Evolutionary conservation across 306 rosid genomes (phyloP), one percentile per base, ranked within the genome.

Genomic region (Prunus mira): DNA sequence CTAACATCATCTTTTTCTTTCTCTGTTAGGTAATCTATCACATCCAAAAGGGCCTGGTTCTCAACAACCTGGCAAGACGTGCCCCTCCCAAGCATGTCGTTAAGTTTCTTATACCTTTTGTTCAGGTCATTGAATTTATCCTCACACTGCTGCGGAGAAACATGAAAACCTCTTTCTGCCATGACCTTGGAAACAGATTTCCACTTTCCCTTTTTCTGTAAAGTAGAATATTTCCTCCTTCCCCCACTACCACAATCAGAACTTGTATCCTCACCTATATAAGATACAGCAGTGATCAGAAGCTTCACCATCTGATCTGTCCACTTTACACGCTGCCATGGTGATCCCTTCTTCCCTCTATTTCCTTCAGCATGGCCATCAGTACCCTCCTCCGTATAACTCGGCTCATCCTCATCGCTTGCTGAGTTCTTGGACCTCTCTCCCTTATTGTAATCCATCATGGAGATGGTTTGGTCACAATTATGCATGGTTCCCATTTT

Each of bases 131-230:
- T 93, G 78, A 93, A 91, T 61, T 93, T 93, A 85, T 91, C 98
- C 90, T 93, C 98, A 71, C 98, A 93, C 71, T 93, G 97, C 86
- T 91, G 98, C 12, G 98, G 98, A 5, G 98, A 93, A 76, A 91
- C 98, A 78, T 81, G 91, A 78, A 68, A 84, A 68, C 91, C 88
- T 83, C 98, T 93, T 86, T 93, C 93, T 65, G 93, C 96, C 93
- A 93, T 91, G 74, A 87, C 97, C 89, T 88, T 93, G 62, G 98
- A 93, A 65, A 93, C 81, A 57, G 88, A 90, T 84, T 90, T 93
- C 98, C 97, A 93, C 85, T 93, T 93, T 11, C 97, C 98, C 84
- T 93, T 91, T 76, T 90, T 93, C 84, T 91, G 96, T 46, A 93
- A 74, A 20, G 84, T 87, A 0, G 86, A 80, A 76, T 82, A 82